phyloP scores from a whole-genome alignment of 371 early-diverging fungal genomes.

The Phascolomyces articulosus region DNA sequence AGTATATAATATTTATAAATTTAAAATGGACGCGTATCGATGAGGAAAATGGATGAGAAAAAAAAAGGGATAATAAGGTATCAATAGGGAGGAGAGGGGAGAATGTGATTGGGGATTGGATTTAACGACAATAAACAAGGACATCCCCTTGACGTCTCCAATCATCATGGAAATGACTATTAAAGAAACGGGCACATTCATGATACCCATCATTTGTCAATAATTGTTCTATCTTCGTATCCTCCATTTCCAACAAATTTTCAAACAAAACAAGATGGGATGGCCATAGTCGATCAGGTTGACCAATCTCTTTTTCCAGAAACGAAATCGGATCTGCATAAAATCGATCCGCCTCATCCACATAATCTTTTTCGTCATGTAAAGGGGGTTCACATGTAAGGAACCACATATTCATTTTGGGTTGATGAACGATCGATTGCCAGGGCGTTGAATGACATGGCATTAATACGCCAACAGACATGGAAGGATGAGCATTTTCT shows the following conservation, averaged over 20 bases:
- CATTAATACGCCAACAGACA: conserved; percentile 69
- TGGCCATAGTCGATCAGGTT: conserved; percentile 39
- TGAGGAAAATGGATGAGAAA: no score
- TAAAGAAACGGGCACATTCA: conserved; percentile 85
- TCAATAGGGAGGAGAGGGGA: background rate
- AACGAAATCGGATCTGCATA: conserved; percentile 70
- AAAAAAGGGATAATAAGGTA: background rate
- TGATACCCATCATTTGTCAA: conserved; percentile 22
- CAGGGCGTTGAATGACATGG: conserved; percentile 97
- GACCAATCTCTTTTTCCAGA: conserved; percentile 28
- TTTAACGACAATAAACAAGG: conserved; percentile 59
- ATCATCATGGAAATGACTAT: conserved; percentile 88
- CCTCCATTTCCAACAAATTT: conserved; percentile 27
- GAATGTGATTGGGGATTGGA: background rate
- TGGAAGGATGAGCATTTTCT: conserved; percentile 29
- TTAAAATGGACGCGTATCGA: no score
- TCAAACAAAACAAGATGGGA: conserved; percentile 77
- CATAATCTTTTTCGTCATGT: conserved; percentile 34
- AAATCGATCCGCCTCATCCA: conserved; percentile 86
- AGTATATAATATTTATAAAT: no score
- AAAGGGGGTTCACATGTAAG: conserved; percentile 93
- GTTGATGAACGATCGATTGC: conserved; percentile 72
- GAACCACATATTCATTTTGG: conserved; percentile 67
- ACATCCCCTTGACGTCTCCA: conserved; percentile 81
- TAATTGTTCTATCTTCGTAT: background rate